Percentiles rank a stretch among this genome's conserved stretches.
phyloP scores from a whole-genome alignment of 1,284 basidiomycete species.

The Ganoderma meredithae region DNA sequence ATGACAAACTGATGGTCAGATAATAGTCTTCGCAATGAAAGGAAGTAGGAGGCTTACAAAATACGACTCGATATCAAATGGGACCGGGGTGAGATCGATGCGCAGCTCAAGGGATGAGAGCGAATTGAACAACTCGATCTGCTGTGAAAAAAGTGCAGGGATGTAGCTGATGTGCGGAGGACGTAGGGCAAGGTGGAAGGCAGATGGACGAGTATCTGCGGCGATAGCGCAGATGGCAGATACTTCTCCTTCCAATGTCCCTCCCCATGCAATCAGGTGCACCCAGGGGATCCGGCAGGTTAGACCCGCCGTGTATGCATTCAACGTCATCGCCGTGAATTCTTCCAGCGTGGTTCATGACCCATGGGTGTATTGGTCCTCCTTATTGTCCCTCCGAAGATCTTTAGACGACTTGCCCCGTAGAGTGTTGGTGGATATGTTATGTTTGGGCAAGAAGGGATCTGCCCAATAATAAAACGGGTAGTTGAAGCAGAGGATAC shows the following conservation, averaged over 20 bases:
- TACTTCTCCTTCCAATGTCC: background rate
- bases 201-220: background rate
- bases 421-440: background rate
- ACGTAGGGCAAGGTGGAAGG: background rate
- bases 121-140: background rate
- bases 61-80: background rate
- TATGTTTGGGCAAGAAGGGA: background rate
- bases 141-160: background rate
- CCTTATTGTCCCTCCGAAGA: background rate
- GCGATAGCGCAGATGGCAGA: background rate
- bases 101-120: background rate
- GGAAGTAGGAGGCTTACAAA: background rate
- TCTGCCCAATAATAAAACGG: background rate
- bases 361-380: background rate
- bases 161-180: background rate
- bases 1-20: background rate
- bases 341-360: background rate
- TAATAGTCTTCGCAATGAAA: background rate
- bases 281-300: background rate
- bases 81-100: background rate
- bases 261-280: background rate
- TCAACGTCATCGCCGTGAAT: background rate
- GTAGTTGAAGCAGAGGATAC: background rate
- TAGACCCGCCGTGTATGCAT: background rate
- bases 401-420: background rate